Conservation (phyloP, 2,329 filamentous ascomycete species). For the Calonectria fujianensis region DNA sequence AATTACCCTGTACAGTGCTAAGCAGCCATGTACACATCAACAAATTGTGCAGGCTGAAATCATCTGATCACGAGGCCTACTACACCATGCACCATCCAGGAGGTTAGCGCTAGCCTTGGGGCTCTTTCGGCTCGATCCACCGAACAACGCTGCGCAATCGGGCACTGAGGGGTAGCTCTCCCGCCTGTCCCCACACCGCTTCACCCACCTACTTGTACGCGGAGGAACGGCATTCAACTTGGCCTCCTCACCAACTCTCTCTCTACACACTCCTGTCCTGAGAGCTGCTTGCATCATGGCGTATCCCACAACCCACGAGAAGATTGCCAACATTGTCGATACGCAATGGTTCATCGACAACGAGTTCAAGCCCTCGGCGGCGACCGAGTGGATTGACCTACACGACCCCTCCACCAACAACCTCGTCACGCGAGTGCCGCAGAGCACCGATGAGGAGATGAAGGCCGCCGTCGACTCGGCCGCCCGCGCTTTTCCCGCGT, state of each 20-base stretch:
- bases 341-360: constrained; percentile 86
- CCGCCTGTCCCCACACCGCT: constrained; percentile 23
- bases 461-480: constrained; percentile 81
- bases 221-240: constrained; percentile 7
- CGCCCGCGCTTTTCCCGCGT: constrained; percentile 80
- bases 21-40: not conserved
- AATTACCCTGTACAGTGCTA: not conserved
- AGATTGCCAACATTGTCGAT: constrained; percentile 63
- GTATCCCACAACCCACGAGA: constrained; percentile 53
- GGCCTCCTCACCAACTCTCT: constrained; percentile 1
- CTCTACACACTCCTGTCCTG: not conserved
- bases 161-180: constrained; percentile 27
- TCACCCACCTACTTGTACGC: constrained; percentile 19
- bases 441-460: constrained; percentile 82
- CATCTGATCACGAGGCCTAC: constrained; percentile 10
- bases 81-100: constrained; percentile 4
- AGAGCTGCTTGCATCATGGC: constrained; percentile 33
- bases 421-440: constrained; percentile 84
- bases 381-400: constrained; percentile 82
- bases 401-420: constrained; percentile 88
- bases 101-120: constrained; percentile 19
- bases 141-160: constrained; percentile 21
- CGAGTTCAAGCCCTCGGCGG: constrained; percentile 77
- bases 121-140: constrained; percentile 16
- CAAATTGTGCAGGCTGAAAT: constrained; percentile 1